Conservation (phyloP, 1,284 basidiomycete genomes). For the Coriolopsis trogii region DNA sequence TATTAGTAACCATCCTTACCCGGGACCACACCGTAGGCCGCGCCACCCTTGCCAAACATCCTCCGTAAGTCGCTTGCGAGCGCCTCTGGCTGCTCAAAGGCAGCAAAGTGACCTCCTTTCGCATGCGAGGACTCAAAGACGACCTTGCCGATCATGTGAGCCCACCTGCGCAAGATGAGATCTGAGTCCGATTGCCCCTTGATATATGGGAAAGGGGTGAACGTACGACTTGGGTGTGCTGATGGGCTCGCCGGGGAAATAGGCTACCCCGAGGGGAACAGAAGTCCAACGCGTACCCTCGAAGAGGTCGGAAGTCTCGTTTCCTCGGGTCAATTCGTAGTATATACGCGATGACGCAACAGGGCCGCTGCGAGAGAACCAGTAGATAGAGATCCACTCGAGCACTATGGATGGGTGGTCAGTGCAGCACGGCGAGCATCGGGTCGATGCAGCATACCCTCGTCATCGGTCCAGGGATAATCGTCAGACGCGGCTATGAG, state of each 20-base stretch:
- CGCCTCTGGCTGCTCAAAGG: slow-evolving; percentile 32
- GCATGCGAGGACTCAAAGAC: slow-evolving; percentile 31
- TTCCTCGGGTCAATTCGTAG: slow-evolving; percentile 39
- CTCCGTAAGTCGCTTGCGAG: slow-evolving; percentile 32
- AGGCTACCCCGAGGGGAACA: slow-evolving; percentile 49
- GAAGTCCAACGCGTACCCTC: slow-evolving; percentile 23
- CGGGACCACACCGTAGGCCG: slow-evolving; percentile 30
- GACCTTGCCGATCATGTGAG: slow-evolving; percentile 29
- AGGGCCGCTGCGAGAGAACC: slow-evolving; percentile 58
- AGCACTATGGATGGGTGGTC: slow-evolving; percentile 45
- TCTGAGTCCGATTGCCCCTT: background rate
- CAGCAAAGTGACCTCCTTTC: slow-evolving; percentile 36
- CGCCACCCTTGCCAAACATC: slow-evolving; percentile 36
- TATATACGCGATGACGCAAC: slow-evolving; percentile 56
- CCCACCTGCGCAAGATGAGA: slow-evolving; percentile 8
- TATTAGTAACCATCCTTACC: slow-evolving; percentile 26
- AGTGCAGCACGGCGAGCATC: too few relatives aligned
- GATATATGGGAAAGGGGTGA: background rate
- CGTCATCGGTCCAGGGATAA: slow-evolving; percentile 55
- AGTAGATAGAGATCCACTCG: slow-evolving; percentile 62
- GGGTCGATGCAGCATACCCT: too few relatives aligned
- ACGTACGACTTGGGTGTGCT: slow-evolving; percentile 43
- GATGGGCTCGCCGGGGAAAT: slow-evolving; percentile 49
- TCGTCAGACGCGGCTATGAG: slow-evolving; percentile 50
- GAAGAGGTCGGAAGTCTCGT: background rate